Evolutionary conservation across 768 basidiomycete species (phyloP).

Genomic region (Suillus ampliporus): DNA sequence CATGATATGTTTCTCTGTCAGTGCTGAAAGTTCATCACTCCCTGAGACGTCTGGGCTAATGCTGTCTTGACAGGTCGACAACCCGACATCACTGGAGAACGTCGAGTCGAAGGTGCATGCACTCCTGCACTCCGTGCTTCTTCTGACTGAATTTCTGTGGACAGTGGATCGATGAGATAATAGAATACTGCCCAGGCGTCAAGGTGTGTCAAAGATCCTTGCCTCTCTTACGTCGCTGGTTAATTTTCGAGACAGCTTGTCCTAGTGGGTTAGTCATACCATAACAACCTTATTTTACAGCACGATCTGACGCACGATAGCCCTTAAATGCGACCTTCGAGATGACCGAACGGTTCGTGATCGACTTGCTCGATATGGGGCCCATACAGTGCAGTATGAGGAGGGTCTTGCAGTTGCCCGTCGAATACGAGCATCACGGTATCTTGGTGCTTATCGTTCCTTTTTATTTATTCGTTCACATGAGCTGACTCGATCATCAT

Average conservation of each 20-base stretch:
- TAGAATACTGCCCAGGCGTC: slow-evolving; percentile 94
- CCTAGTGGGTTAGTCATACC: slow-evolving; percentile 74
- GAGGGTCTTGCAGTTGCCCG: slow-evolving; percentile 88
- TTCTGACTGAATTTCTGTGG: not conserved
- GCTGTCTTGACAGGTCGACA: slow-evolving; percentile 69
- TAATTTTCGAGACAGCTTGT: slow-evolving; percentile 59
- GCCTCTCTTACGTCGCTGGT: slow-evolving; percentile 15
- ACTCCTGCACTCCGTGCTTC: not conserved
- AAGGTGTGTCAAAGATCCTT: slow-evolving; percentile 59
- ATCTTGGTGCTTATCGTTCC: slow-evolving; percentile 70
- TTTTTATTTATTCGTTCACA: not conserved
- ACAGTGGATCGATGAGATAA: slow-evolving; percentile 92
- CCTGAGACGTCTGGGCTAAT: not conserved
- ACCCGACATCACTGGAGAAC: slow-evolving; percentile 94
- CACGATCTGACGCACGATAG: slow-evolving; percentile 43
- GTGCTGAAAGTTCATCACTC: slow-evolving; percentile 25
- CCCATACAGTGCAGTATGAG: slow-evolving; percentile 86
- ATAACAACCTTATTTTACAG: not conserved
- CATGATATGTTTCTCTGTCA: slow-evolving; percentile 94
- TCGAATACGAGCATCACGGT: slow-evolving; percentile 91
- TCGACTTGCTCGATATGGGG: slow-evolving; percentile 70
- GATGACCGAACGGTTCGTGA: slow-evolving; percentile 80
- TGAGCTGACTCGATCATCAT: slow-evolving; percentile 5
- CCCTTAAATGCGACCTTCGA: slow-evolving; percentile 94
- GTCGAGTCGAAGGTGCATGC: slow-evolving; percentile 83